phyloP scores from a whole-genome alignment of 2,329 filamentous ascomycete species.

The Colletotrichum spinosum region DNA sequence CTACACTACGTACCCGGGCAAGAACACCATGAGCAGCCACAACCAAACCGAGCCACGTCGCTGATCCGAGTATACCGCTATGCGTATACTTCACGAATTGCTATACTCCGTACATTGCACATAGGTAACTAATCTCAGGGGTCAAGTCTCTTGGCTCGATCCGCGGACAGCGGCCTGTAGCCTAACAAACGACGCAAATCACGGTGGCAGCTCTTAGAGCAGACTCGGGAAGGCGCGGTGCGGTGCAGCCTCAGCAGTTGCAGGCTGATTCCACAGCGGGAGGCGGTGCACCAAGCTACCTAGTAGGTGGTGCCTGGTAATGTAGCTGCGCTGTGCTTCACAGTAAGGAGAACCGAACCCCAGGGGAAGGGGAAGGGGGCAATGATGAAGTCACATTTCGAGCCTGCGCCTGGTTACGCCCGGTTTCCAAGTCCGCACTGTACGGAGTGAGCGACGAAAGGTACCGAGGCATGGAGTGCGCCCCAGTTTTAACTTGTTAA shows the following conservation, averaged over 20 bases:
- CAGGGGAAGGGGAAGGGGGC: constrained; percentile 4
- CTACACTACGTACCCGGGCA: not conserved
- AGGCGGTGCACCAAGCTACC: not conserved
- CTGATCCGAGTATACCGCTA: too few relatives aligned
- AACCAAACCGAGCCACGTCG: too few relatives aligned
- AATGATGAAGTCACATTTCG: constrained; percentile 38
- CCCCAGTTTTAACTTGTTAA: too few relatives aligned
- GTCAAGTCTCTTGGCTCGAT: constrained; percentile 17
- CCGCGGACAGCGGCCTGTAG: not conserved
- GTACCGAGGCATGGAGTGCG: not conserved
- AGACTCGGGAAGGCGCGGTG: too few relatives aligned
- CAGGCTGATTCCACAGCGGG: not conserved
- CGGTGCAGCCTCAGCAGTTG: not conserved
- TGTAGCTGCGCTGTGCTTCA: too few relatives aligned
- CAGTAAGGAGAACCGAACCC: not conserved
- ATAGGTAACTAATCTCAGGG: not conserved
- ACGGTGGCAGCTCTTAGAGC: not conserved
- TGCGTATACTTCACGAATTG: not conserved
- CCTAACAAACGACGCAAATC: not conserved
- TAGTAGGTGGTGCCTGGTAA: too few relatives aligned
- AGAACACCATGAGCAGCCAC: too few relatives aligned
- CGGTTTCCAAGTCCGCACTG: constrained; percentile 30
- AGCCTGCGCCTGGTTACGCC: constrained; percentile 22
- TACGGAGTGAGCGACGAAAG: constrained; percentile 31
- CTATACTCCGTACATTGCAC: not conserved